Conservation (phyloP, 352 stramenopile species). For the Aphanomyces euteiches region DNA sequence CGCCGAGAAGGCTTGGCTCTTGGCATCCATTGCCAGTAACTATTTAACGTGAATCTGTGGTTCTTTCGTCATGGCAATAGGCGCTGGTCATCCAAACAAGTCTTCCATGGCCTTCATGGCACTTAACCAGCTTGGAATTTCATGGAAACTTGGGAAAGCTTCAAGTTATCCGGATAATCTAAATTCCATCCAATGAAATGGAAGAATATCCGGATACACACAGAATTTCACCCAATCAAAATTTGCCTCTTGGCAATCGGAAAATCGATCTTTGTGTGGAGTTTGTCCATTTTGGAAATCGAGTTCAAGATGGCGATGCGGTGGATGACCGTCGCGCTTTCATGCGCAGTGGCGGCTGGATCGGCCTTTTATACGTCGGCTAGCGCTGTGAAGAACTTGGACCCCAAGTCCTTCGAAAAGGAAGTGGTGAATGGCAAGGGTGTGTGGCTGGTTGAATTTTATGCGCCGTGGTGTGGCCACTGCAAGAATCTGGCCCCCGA, state of each 20-base stretch:
- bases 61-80: not conserved
- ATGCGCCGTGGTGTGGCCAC: slow-evolving; percentile 93
- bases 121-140: too few relatives aligned
- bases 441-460: slow-evolving; percentile 94
- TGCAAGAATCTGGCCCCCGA: slow-evolving; percentile 91
- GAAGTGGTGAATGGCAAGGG: slow-evolving; percentile 62
- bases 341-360: slow-evolving; percentile 38
- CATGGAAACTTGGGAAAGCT: too few relatives aligned
- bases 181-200: not conserved
- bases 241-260: slow-evolving; percentile 20
- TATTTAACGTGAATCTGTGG: not conserved
- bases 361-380: slow-evolving; percentile 61
- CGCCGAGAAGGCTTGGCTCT: slow-evolving; percentile 9
- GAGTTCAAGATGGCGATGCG: slow-evolving; percentile 30
- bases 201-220: not conserved
- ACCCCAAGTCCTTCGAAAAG: slow-evolving; percentile 66
- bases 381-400: slow-evolving; percentile 64
- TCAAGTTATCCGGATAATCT: not conserved
- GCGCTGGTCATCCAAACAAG: too few relatives aligned
- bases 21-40: not conserved
- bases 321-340: slow-evolving; percentile 33
- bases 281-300: not conserved
- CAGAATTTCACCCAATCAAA: slow-evolving; percentile 21
- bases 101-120: too few relatives aligned
- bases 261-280: too few relatives aligned